These are phyloP conservation scores for Trifolium pratense DNA, from an alignment of 306 rosid genomes.

Conservation along the genomic window DNA sequence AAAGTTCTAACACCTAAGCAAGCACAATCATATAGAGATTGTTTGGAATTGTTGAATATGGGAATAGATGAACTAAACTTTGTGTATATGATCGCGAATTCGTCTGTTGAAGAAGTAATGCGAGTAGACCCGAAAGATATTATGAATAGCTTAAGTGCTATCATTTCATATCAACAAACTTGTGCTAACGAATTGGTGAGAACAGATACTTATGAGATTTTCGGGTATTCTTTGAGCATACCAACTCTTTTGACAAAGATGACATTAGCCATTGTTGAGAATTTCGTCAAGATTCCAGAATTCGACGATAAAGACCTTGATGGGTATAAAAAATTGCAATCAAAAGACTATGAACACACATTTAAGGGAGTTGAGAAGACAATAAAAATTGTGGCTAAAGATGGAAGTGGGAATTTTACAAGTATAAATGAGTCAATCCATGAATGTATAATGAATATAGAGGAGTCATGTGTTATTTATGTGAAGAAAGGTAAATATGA, in stretches of 20 bases:
- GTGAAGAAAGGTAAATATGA: constrained; percentile 40
- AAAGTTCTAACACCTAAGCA: not conserved
- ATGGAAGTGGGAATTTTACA: constrained; percentile 38
- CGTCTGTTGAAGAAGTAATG: not conserved
- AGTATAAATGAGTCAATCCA: constrained; percentile 34
- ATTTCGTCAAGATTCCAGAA: not conserved
- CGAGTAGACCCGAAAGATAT: not conserved
- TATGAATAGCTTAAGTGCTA: constrained; percentile 40
- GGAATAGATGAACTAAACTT: constrained; percentile 37
- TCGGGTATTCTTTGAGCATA: constrained; percentile 23
- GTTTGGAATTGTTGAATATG: constrained; percentile 33
- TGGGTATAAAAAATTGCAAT: not conserved
- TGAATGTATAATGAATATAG: constrained; percentile 12
- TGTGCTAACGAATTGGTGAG: constrained; percentile 30
- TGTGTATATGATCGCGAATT: not conserved
- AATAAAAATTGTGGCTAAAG: constrained; percentile 37
- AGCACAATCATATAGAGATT: constrained; percentile 35
- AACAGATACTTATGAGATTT: constrained; percentile 4
- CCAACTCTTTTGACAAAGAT: constrained; percentile 37
- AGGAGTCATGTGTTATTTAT: constrained; percentile 26
- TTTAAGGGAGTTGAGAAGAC: not conserved
- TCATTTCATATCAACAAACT: constrained; percentile 46
- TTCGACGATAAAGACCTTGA: not conserved
- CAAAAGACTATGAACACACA: not conserved
- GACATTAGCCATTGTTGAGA: constrained; percentile 39